Evolutionary conservation across 2,329 filamentous ascomycete species (phyloP).

Genomic region (Knoxdaviesia proteae): DNA sequence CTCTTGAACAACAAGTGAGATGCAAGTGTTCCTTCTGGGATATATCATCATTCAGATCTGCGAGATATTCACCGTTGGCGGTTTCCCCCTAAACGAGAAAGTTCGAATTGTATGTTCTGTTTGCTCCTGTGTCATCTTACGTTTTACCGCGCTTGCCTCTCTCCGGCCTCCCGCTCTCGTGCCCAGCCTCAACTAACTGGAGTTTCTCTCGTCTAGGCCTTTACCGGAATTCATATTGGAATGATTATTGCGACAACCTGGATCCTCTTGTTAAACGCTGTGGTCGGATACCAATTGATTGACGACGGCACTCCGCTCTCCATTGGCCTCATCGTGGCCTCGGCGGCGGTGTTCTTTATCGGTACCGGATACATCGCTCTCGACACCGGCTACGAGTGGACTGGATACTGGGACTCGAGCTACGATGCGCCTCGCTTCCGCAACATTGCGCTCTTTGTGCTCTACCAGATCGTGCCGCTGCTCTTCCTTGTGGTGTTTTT

Average conservation of each 20-base stretch:
- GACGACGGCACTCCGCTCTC: slow-evolving; percentile 85
- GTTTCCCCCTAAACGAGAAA: slow-evolving; percentile 51
- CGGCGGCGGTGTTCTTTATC: slow-evolving; percentile 53
- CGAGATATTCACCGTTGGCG: slow-evolving; percentile 90
- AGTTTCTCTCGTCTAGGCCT: slow-evolving; percentile 34
- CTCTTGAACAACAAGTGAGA: slow-evolving; percentile 42
- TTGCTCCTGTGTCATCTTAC: too few species aligned
- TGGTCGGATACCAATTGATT: slow-evolving; percentile 81
- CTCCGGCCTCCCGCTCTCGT: neutral
- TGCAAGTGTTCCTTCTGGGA: slow-evolving; percentile 77
- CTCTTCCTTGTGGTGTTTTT: slow-evolving; percentile 81
- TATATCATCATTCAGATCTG: slow-evolving; percentile 81
- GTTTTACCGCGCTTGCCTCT: neutral
- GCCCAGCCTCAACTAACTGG: slow-evolving; percentile 6
- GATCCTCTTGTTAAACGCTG: slow-evolving; percentile 77
- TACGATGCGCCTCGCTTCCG: slow-evolving; percentile 40
- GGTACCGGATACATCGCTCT: slow-evolving; percentile 91
- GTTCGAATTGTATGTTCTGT: slow-evolving; percentile 46
- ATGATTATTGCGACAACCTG: slow-evolving; percentile 74
- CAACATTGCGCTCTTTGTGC: slow-evolving; percentile 73
- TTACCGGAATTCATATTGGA: slow-evolving; percentile 77
- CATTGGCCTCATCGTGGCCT: slow-evolving; percentile 50
- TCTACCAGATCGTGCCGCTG: slow-evolving; percentile 79
- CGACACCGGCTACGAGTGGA: slow-evolving; percentile 79
- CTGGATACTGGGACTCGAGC: slow-evolving; percentile 50